Evolutionary conservation across 2,329 filamentous ascomycete genomes (phyloP).

Genomic region (Penicillium sp.): DNA sequence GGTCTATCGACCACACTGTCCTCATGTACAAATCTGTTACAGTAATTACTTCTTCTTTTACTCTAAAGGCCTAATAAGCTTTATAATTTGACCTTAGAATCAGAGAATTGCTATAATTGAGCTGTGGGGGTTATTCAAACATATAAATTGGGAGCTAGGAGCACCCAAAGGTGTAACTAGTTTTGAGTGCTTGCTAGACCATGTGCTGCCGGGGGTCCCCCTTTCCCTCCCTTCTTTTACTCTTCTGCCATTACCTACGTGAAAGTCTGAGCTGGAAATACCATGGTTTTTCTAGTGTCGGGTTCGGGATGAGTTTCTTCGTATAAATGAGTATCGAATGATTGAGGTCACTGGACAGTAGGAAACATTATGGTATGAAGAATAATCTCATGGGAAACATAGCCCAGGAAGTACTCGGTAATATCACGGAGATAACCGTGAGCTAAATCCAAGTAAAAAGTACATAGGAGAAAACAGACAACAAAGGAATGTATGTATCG

Average conservation of each 20-base stretch:
- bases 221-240: too few species aligned
- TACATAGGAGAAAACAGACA: not conserved
- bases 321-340: not conserved
- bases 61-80: too few species aligned
- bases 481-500: slow-evolving; percentile 1
- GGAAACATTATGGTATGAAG: slow-evolving; percentile 2
- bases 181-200: too few species aligned
- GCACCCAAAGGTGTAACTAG: too few species aligned
- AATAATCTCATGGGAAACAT: not conserved
- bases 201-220: not conserved
- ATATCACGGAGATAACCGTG: not conserved
- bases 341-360: not conserved
- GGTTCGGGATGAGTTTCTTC: not conserved
- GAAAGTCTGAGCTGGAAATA: not conserved
- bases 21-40: too few species aligned
- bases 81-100: too few species aligned
- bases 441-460: not conserved
- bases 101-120: too few species aligned
- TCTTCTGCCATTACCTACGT: not conserved
- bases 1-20: too few species aligned
- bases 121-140: too few species aligned
- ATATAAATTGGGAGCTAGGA: too few species aligned
- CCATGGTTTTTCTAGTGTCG: too few species aligned
- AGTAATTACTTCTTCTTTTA: too few species aligned
- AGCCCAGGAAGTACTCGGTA: not conserved